Conservation (phyloP, 176 grass and related monocot genomes). For the sorghum (Sorghum bicolor) region DNA sequence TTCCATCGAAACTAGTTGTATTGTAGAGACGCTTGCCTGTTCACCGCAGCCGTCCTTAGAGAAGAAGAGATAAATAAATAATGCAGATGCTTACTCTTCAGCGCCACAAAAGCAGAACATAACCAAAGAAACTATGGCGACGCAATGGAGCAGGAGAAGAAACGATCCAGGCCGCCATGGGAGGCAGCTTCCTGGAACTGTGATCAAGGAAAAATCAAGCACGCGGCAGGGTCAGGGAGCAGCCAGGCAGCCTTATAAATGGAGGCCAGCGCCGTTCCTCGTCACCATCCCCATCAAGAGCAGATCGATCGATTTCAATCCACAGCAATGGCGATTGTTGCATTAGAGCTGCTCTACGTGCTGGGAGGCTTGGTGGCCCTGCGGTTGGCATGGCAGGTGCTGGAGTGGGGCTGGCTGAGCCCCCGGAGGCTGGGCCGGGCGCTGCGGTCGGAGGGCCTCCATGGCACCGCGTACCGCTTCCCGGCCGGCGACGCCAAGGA, state of each 20-base stretch:
- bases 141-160: neutral
- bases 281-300: neutral
- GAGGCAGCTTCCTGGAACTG: neutral
- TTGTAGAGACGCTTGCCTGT: neutral
- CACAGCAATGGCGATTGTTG: neutral
- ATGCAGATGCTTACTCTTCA: neutral
- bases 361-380: neutral
- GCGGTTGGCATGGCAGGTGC: neutral
- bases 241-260: neutral
- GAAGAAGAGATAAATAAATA: neutral
- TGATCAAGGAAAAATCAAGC: neutral
- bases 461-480: neutral
- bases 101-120: neutral
- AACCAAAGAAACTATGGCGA: neutral
- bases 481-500: conserved; percentile 9
- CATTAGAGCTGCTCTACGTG: neutral
- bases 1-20: neutral
- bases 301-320: neutral
- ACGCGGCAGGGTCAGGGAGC: neutral
- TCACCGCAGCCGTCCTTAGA: neutral
- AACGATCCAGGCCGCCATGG: neutral
- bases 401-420: conserved; percentile 2
- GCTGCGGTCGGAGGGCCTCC: conserved; percentile 16
- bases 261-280: neutral
- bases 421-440: conserved; percentile 6